Base-by-base conservation (phyloP, 768 basidiomycete genomes). In the Lentinus tigrinus region DNA sequence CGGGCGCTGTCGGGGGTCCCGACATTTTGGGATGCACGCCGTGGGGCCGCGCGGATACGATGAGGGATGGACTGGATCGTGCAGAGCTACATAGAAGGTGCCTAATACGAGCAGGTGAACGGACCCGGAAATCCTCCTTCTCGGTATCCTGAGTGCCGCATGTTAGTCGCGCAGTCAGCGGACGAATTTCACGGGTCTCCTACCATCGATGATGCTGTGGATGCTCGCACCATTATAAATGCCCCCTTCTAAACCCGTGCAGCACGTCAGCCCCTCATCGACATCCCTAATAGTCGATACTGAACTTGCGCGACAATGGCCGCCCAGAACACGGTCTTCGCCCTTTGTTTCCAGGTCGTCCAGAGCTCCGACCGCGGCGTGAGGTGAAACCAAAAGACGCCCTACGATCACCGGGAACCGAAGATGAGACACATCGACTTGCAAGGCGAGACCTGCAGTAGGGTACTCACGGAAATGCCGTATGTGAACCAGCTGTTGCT, bases 401-500 rank as follows among this genome's bases (percentile, higher is more conserved):
- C 67, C 64, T 64, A 36, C 4, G 23, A 37, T 14, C 2, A 17
- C 1, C 17, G 16, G 19, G 17, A 21, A 11, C 26, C 43, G 14
- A 14, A 24, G 19, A 7, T 21, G 16, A 11, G 17, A 37, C 43
- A 23, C n/a, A n/a, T n/a, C n/a, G n/a, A n/a, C n/a, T n/a, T n/a
- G n/a, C n/a, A n/a, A n/a, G n/a, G n/a, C n/a, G n/a, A n/a, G n/a
- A n/a, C n/a, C n/a, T n/a, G n/a, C n/a, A n/a, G n/a, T n/a, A 17
- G 44, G 13, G 40, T 57, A 14, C 61, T 17, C 55, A 65, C 67
- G 10, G 66, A 69, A 31, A 67, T 69, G 4, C 66, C 66, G 39
- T 69, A 71, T 10, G 68, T 71, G 65, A 69, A 71, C 70, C 70
- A 71, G 38, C 64, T 66, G n/a, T n/a, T n/a, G n/a, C n/a, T n/a